Percentiles rank a stretch among this genome's conserved stretches.
Evolutionary conservation across 1,139 yeast species (phyloP).

Genomic region (Zygosaccharomyces sapae): DNA sequence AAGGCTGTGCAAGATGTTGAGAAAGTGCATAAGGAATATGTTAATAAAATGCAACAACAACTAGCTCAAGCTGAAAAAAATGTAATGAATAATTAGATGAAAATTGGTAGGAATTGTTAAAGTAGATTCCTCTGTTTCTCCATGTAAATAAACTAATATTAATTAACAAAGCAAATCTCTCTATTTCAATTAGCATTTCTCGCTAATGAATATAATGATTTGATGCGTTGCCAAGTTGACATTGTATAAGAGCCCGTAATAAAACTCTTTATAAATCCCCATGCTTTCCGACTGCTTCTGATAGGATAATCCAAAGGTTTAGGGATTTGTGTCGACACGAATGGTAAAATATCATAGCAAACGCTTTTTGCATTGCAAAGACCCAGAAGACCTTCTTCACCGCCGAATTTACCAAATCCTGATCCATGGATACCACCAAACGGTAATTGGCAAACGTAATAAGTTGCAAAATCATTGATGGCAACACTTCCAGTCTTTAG

Average conservation of each 20-base stretch:
- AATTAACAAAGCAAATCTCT: conserved; percentile 3
- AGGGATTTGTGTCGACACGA: conserved; percentile 79
- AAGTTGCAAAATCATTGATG: conserved; percentile 94
- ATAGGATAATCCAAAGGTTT: conserved; percentile 89
- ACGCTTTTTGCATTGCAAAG: conserved; percentile 81
- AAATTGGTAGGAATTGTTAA: not conserved
- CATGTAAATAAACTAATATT: conserved; percentile 3
- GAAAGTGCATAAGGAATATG: conserved; percentile 58
- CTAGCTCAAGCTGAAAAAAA: conserved; percentile 59
- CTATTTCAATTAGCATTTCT: conserved; percentile 31
- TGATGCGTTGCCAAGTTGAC: conserved; percentile 63
- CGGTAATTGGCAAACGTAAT: conserved; percentile 90
- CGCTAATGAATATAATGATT: conserved; percentile 51
- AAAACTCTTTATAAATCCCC: conserved; percentile 79
- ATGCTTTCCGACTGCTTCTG: conserved; percentile 71
- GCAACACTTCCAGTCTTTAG: conserved; percentile 88
- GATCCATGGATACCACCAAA: conserved; percentile 92
- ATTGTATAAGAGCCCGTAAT: conserved; percentile 82
- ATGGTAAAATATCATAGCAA: conserved; percentile 76
- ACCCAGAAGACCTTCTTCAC: conserved; percentile 91
- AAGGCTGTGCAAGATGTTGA: conserved; percentile 59
- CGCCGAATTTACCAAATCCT: conserved; percentile 96
- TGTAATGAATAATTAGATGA: conserved; percentile 24
- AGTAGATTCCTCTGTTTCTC: not conserved
- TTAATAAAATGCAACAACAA: conserved; percentile 52